Conservation (phyloP, 768 basidiomycete genomes). For the Pholiota microspora region DNA sequence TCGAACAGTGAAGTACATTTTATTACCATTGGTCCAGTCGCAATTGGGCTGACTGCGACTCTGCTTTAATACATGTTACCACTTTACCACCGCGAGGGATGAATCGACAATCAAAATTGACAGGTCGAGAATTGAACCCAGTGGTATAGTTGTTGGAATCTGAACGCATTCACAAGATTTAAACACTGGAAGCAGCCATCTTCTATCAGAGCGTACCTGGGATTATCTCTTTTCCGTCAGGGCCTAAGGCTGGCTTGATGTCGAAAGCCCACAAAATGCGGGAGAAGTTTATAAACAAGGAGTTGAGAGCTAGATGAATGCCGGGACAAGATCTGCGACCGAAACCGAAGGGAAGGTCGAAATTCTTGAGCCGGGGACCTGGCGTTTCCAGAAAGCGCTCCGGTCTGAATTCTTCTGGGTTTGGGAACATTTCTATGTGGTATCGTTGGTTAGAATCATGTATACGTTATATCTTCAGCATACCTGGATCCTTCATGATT, state of each 20-base stretch:
- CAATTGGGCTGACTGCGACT: slow-evolving; percentile 20
- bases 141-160: slow-evolving; percentile 30
- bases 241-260: slow-evolving; percentile 23
- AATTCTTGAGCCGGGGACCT: slow-evolving; percentile 27
- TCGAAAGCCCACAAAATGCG: slow-evolving; percentile 35
- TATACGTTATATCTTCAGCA: no score
- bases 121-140: slow-evolving; percentile 33
- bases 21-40: slow-evolving; percentile 12
- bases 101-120: slow-evolving; percentile 29
- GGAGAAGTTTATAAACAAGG: slow-evolving; percentile 33
- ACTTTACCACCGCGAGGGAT: slow-evolving; percentile 22
- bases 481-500: slow-evolving; percentile 5
- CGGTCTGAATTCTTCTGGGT: slow-evolving; percentile 34
- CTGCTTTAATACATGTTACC: slow-evolving; percentile 21
- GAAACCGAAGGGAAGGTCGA: slow-evolving; percentile 35
- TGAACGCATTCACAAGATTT: neutral
- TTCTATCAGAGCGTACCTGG: slow-evolving; percentile 4
- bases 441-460: no score
- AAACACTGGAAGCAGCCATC: neutral
- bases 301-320: slow-evolving; percentile 33
- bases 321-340: slow-evolving; percentile 38
- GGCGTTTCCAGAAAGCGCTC: slow-evolving; percentile 37
- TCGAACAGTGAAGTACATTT: no score
- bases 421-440: slow-evolving; percentile 32
- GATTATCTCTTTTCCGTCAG: slow-evolving; percentile 14